These are phyloP conservation scores for Naematelia aurantialba DNA, from an alignment of 768 basidiomycete species.

Conservation along the genomic window DNA sequence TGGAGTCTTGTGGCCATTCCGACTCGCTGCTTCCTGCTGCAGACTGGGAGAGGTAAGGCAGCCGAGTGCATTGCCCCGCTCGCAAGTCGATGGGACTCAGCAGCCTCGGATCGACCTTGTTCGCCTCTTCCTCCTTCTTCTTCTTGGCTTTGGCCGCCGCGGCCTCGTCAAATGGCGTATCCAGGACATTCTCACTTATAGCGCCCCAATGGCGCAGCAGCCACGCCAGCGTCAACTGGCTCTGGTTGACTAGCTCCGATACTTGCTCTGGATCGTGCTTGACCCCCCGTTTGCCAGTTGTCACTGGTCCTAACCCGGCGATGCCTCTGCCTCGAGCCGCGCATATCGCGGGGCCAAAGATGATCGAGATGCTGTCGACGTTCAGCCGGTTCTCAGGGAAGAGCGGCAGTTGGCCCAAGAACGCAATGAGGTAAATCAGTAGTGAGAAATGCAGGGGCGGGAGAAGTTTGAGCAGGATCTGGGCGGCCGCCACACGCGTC, in stretches of 20 bases:
- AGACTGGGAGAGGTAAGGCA: no score
- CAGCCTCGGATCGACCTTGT: slow-evolving; percentile 25
- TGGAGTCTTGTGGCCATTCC: no score
- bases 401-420: slow-evolving; percentile 60
- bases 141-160: slow-evolving; percentile 1
- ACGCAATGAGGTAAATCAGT: slow-evolving; percentile 72
- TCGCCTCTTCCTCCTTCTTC: slow-evolving; percentile 8
- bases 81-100: slow-evolving; percentile 35
- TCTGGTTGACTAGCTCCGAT: slow-evolving; percentile 25
- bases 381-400: slow-evolving; percentile 58
- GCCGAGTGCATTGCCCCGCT: slow-evolving; percentile 1
- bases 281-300: slow-evolving; percentile 5
- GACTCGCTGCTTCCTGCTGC: no score
- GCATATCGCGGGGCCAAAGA: slow-evolving; percentile 54
- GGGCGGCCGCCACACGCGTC: slow-evolving; percentile 52
- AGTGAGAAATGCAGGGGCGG: slow-evolving; percentile 59
- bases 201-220: slow-evolving; percentile 30
- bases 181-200: slow-evolving; percentile 33
- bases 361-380: slow-evolving; percentile 54
- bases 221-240: slow-evolving; percentile 33
- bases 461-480: slow-evolving; percentile 57
- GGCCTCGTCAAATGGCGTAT: slow-evolving; percentile 19
- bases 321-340: slow-evolving; percentile 34
- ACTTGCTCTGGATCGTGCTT: slow-evolving; percentile 29
- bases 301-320: slow-evolving; percentile 31